These are phyloP conservation scores for Nematocida parisii DNA, from an alignment of 371 early-diverging fungal species.

Conservation along the genomic window DNA sequence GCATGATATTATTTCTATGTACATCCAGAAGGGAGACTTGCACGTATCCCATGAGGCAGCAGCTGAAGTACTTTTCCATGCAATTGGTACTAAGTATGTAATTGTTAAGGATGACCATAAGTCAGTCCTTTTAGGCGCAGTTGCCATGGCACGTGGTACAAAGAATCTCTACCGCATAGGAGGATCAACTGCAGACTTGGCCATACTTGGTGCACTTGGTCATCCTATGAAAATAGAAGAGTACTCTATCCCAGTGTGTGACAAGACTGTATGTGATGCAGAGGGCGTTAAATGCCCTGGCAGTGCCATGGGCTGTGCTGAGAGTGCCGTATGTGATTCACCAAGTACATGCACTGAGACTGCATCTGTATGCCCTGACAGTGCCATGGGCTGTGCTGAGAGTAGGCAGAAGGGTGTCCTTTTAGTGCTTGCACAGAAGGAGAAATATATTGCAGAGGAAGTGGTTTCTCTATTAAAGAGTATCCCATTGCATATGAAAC, in stretches of 20 bases:
- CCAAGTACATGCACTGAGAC: too few relatives aligned
- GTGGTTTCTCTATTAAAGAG: background rate
- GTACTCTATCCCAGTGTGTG: background rate
- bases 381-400: too few relatives aligned
- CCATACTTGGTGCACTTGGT: slow-evolving; percentile 39
- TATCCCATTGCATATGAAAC: background rate
- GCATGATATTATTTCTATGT: slow-evolving; percentile 8
- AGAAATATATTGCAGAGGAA: background rate
- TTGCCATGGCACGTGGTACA: slow-evolving; percentile 27
- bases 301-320: too few relatives aligned
- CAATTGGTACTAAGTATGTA: slow-evolving; percentile 19
- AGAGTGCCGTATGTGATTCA: too few relatives aligned
- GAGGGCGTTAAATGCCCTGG: too few relatives aligned
- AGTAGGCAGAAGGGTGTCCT: background rate
- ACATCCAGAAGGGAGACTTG: slow-evolving; percentile 13
- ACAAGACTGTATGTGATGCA: background rate
- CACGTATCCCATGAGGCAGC: slow-evolving; percentile 33
- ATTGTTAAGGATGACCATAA: slow-evolving; percentile 33
- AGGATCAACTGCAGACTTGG: slow-evolving; percentile 5
- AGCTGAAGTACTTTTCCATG: slow-evolving; percentile 34
- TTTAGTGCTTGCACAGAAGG: slow-evolving; percentile 15
- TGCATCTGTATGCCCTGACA: too few relatives aligned
- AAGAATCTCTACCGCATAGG: slow-evolving; percentile 23
- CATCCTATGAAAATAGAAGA: background rate
- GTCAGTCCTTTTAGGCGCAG: slow-evolving; percentile 24